phyloP scores from a whole-genome alignment of 192 early-diverging fungal species.

The Coemansia sp. region DNA sequence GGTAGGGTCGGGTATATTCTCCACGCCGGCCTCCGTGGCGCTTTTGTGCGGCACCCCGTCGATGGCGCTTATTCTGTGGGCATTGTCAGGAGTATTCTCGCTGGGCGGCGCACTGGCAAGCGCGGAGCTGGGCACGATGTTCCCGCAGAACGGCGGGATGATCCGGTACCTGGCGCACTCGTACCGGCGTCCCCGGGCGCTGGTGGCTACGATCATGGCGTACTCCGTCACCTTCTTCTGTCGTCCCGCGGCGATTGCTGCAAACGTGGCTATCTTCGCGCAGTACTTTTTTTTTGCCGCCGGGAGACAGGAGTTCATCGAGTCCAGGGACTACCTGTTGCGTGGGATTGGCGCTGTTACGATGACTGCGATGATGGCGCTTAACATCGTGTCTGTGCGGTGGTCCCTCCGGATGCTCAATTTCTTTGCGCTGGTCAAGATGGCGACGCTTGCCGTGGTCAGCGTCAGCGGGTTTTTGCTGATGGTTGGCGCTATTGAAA shows the following conservation, averaged over 20 bases:
- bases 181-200: constrained; percentile 49
- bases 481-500: constrained; percentile 56
- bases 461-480: constrained; percentile 71
- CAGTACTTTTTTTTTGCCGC: constrained; percentile 59
- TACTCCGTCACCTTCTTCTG: constrained; percentile 59
- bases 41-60: constrained; percentile 65
- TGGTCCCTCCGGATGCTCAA: constrained; percentile 69
- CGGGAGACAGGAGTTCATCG: constrained; percentile 22
- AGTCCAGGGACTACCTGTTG: constrained; percentile 34
- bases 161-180: constrained; percentile 80
- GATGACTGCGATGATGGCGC: constrained; percentile 58
- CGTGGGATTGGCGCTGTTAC: constrained; percentile 59
- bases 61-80: constrained; percentile 72
- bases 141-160: constrained; percentile 88
- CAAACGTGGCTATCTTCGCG: constrained; percentile 51
- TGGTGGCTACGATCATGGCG: constrained; percentile 58
- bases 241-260: constrained; percentile 55
- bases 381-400: constrained; percentile 66
- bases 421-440: constrained; percentile 69
- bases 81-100: constrained; percentile 69
- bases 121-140: constrained; percentile 85
- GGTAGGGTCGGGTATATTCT: constrained; percentile 80
- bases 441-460: constrained; percentile 66
- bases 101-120: constrained; percentile 83
- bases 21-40: constrained; percentile 73